These are phyloP conservation scores for Xylaria sp. DNA, from an alignment of 2,329 filamentous ascomycete genomes.

Conservation along the genomic window DNA sequence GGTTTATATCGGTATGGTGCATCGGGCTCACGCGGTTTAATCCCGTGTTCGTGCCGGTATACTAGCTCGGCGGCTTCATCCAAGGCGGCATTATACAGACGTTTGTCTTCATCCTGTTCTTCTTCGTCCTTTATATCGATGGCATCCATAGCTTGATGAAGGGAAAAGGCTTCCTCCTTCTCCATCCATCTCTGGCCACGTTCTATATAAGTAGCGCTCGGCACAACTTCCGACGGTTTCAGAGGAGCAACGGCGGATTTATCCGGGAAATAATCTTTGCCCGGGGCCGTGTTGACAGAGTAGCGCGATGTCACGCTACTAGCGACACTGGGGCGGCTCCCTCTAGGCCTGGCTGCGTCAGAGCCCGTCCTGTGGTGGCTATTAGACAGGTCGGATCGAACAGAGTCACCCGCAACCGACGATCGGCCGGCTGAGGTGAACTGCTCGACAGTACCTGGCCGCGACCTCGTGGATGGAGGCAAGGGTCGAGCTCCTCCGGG, in stretches of 20 bases:
- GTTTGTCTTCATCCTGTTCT: slow-evolving; percentile 65
- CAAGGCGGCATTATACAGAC: slow-evolving; percentile 75
- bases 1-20: slow-evolving; percentile 74
- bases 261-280: slow-evolving; percentile 64
- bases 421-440: slow-evolving; percentile 43
- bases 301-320: slow-evolving; percentile 63
- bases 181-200: slow-evolving; percentile 81
- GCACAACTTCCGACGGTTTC: slow-evolving; percentile 69
- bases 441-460: slow-evolving; percentile 47
- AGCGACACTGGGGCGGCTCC: slow-evolving; percentile 55
- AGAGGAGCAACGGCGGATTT: slow-evolving; percentile 54
- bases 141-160: slow-evolving; percentile 78
- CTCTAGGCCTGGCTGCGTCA: slow-evolving; percentile 47
- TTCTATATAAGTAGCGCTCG: slow-evolving; percentile 76
- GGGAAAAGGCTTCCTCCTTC: slow-evolving; percentile 77
- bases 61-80: slow-evolving; percentile 83
- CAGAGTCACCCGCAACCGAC: slow-evolving; percentile 47
- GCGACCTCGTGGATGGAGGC: slow-evolving; percentile 52
- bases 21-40: slow-evolving; percentile 65
- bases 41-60: slow-evolving; percentile 76
- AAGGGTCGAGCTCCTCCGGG: slow-evolving; percentile 77
- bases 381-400: slow-evolving; percentile 49
- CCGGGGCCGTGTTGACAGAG: slow-evolving; percentile 57
- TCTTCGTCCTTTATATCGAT: slow-evolving; percentile 64
- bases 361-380: slow-evolving; percentile 50